Evolutionary conservation across 2,329 filamentous ascomycete species (phyloP), one percentile per base, ranked within the genome.

Genomic region (Tolypocladium endophyticum): DNA sequence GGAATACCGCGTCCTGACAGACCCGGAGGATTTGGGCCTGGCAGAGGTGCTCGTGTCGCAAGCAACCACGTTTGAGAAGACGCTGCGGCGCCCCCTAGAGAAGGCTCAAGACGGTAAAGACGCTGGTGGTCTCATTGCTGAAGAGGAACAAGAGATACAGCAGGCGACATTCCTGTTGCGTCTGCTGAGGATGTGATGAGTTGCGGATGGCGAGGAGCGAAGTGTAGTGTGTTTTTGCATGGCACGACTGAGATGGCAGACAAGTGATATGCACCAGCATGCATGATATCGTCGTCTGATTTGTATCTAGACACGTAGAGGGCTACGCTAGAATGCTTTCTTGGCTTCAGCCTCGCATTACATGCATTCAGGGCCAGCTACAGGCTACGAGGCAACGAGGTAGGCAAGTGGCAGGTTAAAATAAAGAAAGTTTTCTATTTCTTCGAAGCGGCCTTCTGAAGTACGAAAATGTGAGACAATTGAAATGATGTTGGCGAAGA

Each of bases 81-180:
- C 86, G 28, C 74, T 96, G 65, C 82, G 91, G 63, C 82, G 91
- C 68, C 88, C 89, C 25, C 76, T 96, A 57, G 89, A 93, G 68
- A 67, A 72, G 59, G 64, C 66, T 35, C 61, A 65, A 16, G 68
- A 68, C 3, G 67, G 64, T 28, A 59, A 55, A 7, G 60, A 68
- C 39, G 56, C 60, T 2, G 65, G 67, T 3, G 65, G 65, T 25
- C 74, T 92, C 59, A 92, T 96, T 70, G 79, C 83, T 50, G 85
- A 95, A 73, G 91, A 96, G 74, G 87, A 93, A 70, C 89, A 94
- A 69, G 89, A 94, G 73, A 83, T 95, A 61, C 88, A 92, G 69
- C 90, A 90, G 70, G 89, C 90, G 8, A 92, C 85, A 1, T 89
- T 93, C 75, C 75, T 90, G 76, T 74, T 96, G 70, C 84, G 89